Percentiles rank a stretch among this genome's conserved stretches.
Conservation (phyloP, 1,284 basidiomycete genomes). For the Hypsizygus ulmarius region DNA sequence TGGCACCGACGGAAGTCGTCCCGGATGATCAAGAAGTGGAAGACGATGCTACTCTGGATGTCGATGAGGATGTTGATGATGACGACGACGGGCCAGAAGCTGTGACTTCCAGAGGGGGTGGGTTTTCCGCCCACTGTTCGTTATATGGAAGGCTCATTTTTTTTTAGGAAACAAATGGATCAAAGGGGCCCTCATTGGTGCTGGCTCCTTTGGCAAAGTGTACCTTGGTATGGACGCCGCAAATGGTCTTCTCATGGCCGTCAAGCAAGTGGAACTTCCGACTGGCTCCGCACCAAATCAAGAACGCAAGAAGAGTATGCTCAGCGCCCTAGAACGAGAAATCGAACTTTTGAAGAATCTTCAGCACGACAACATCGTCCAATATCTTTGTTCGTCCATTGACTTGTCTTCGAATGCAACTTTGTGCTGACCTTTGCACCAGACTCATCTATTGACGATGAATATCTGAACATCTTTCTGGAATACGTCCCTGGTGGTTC, state of each 20-base stretch:
- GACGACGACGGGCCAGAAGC: slow-evolving; percentile 46
- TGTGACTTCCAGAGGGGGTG: slow-evolving; percentile 67
- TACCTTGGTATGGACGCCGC: slow-evolving; percentile 97
- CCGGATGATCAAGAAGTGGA: slow-evolving; percentile 45
- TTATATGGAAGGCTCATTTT: slow-evolving; percentile 15
- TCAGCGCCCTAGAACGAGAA: slow-evolving; percentile 92
- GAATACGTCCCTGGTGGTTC: slow-evolving; percentile 99
- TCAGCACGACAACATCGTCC: slow-evolving; percentile 97
- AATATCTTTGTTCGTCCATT: slow-evolving; percentile 77
- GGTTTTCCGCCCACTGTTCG: slow-evolving; percentile 18
- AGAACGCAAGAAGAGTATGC: slow-evolving; percentile 93
- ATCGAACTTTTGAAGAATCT: slow-evolving; percentile 95
- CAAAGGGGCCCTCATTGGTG: slow-evolving; percentile 96
- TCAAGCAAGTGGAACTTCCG: slow-evolving; percentile 97
- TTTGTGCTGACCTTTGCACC: slow-evolving; percentile 15
- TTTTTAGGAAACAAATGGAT: slow-evolving; percentile 89
- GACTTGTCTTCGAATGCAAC: slow-evolving; percentile 1
- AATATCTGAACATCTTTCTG: slow-evolving; percentile 95
- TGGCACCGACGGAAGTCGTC: slow-evolving; percentile 46
- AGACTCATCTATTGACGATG: slow-evolving; percentile 89
- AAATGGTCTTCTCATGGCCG: slow-evolving; percentile 95
- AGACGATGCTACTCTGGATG: slow-evolving; percentile 45
- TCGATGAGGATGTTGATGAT: slow-evolving; percentile 45
- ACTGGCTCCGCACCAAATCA: slow-evolving; percentile 86
- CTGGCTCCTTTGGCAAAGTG: slow-evolving; percentile 94